These are phyloP conservation scores for Fibroporia radiculosa DNA, from an alignment of 768 basidiomycete genomes.

Conservation along the genomic window DNA sequence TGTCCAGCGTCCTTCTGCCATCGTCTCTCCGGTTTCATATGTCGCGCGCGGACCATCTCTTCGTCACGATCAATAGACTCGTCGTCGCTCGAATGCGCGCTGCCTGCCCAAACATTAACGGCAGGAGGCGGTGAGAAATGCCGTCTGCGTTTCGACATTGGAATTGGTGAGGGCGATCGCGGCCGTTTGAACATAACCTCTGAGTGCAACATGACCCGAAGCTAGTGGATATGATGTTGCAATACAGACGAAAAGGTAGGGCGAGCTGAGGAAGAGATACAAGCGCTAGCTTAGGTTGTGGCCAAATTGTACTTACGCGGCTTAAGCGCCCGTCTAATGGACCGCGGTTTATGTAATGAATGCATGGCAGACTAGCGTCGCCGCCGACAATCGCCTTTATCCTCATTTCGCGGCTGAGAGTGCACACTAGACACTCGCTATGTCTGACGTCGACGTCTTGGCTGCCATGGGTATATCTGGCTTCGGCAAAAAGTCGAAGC, in stretches of 20 bases:
- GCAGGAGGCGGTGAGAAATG: slow-evolving; percentile 4
- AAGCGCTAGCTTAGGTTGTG: not conserved
- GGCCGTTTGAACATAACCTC: slow-evolving; percentile 47
- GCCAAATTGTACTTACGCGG: slow-evolving; percentile 1
- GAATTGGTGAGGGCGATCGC: slow-evolving; percentile 37
- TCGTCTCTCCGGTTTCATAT: slow-evolving; percentile 1
- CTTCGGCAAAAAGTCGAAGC: slow-evolving; percentile 69
- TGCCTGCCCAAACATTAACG: no score
- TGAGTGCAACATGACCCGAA: not conserved
- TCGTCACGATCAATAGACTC: slow-evolving; percentile 17
- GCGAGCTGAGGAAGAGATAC: not conserved
- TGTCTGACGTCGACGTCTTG: slow-evolving; percentile 62
- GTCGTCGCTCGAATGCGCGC: no score
- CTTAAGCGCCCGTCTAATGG: not conserved
- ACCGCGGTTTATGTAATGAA: slow-evolving; percentile 2
- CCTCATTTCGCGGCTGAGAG: no score
- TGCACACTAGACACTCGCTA: slow-evolving; percentile 28
- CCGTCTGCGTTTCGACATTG: slow-evolving; percentile 15
- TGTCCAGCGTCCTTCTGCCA: slow-evolving; percentile 20
- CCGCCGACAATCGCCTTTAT: no score
- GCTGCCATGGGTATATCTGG: slow-evolving; percentile 79
- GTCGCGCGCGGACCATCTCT: not conserved
- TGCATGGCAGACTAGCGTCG: no score
- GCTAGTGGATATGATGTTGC: not conserved
- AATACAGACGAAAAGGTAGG: not conserved